phyloP scores from a whole-genome alignment of 371 early-diverging fungal genomes.

The Capillidium heterosporum region DNA sequence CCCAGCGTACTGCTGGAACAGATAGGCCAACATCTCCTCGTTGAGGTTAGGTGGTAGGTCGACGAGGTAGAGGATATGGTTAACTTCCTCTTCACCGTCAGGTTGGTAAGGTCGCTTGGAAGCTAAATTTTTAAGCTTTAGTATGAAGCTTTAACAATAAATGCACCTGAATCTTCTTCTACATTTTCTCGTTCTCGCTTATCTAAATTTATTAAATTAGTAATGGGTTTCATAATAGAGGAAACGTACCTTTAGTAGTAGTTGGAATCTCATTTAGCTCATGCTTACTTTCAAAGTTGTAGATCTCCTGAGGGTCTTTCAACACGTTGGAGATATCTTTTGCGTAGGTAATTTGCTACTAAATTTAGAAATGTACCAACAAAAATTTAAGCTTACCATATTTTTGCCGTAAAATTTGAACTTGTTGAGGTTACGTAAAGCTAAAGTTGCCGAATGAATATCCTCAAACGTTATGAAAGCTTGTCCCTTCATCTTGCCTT shows the following conservation, averaged over 20 bases:
- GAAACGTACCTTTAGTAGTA: neutral
- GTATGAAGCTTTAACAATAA: neutral
- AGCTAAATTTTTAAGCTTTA: neutral
- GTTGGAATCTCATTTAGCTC: neutral
- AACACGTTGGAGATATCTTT: neutral
- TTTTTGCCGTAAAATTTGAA: constrained; percentile 50
- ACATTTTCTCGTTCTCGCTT: neutral
- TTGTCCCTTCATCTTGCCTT: constrained; percentile 71
- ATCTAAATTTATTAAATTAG: neutral
- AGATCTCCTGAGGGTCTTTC: neutral
- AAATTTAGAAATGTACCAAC: neutral
- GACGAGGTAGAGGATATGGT: constrained; percentile 75
- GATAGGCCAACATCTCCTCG: constrained; percentile 35
- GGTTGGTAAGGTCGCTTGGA: neutral
- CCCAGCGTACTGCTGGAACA: constrained; percentile 63
- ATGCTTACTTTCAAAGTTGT: neutral
- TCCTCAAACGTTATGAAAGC: constrained; percentile 79
- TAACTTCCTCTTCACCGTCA: constrained; percentile 12
- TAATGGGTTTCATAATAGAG: neutral
- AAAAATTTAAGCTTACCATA: constrained; percentile 30
- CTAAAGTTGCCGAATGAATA: constrained; percentile 47
- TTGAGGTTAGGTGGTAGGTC: constrained; percentile 60
- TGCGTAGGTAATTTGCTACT: constrained; percentile 55
- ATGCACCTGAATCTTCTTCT: neutral
- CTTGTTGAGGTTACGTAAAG: constrained; percentile 53